Evolutionary conservation across 192 early-diverging fungal species (phyloP).

Genomic region (Chytriomyces sp.): DNA sequence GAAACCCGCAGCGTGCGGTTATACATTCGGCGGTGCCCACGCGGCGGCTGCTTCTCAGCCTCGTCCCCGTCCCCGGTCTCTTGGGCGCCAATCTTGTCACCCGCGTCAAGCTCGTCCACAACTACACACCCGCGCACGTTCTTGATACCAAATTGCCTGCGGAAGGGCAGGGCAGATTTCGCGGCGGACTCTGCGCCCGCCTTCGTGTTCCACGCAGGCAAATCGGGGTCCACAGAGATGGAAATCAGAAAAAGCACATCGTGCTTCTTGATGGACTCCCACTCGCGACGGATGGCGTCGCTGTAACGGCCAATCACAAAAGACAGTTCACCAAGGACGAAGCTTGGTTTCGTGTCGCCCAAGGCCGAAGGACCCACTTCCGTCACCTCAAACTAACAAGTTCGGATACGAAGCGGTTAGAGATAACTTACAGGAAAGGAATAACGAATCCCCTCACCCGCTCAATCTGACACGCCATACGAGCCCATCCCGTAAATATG

Average conservation of each 20-base stretch:
- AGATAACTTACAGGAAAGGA: neutral
- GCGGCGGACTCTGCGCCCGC: neutral
- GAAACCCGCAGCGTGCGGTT: constrained; percentile 72
- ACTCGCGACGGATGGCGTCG: constrained; percentile 77
- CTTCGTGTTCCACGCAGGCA: constrained; percentile 26
- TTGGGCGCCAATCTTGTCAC: constrained; percentile 52
- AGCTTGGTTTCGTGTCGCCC: constrained; percentile 67
- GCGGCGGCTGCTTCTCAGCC: neutral
- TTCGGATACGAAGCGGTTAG: neutral
- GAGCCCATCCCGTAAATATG: constrained; percentile 89
- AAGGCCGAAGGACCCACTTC: constrained; percentile 75
- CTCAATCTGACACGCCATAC: constrained; percentile 82
- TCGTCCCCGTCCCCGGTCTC: constrained; percentile 47
- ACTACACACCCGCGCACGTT: constrained; percentile 88
- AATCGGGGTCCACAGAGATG: constrained; percentile 57
- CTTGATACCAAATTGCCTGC: constrained; percentile 70
- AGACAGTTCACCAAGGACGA: constrained; percentile 80
- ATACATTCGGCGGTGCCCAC: constrained; percentile 8
- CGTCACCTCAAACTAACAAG: constrained; percentile 57
- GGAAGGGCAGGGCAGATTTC: constrained; percentile 40
- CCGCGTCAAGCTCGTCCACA: constrained; percentile 57
- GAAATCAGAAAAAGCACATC: constrained; percentile 89
- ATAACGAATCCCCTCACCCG: constrained; percentile 43
- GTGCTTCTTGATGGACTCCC: constrained; percentile 81
- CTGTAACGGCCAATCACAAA: constrained; percentile 70